Evolutionary conservation across 805 yeast species (phyloP), one percentile per base, ranked within the genome.

Genomic region (Spathaspora passalidarum): DNA sequence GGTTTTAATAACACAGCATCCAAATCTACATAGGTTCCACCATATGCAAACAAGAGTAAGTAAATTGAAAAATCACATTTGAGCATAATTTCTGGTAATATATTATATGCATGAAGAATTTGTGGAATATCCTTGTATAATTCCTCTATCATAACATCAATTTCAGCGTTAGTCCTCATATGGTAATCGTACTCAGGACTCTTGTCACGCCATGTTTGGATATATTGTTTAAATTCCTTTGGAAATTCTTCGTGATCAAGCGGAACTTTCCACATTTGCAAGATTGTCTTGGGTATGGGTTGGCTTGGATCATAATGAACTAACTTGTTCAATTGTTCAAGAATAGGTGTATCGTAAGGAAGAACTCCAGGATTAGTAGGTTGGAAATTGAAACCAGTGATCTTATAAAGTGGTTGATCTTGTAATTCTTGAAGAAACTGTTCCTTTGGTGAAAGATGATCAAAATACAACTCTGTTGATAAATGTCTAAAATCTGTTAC

Each of bases 31-130:
- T 92, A 92, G 1, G 88, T 82, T 0, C 99, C 99, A 9, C 99
- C 99, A 42, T 94, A 73, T 6, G 97, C 97, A 60, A 77, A 85
- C 18, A 92, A 68, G 16, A 92, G 81, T 56, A 92, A 71, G 64
- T 92, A 92, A 49, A 98, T 73, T 73, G 94, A 88, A 60, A 92
- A 92, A 65, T 92, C 99, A 0, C 97, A 97, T 61, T 86, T 86
- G 48, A 94, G 67, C 46, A 92, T 91, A 29, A 77, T 76, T 56
- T 80, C 81, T 1, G 98, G 98, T 78, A 92, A 68, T 22, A 79
- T 52, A 16, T 78, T 67, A 68, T 85, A 94, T 0, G 97, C 96
- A 49, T 75, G 73, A 1, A 81, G 69, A 3, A 92, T 88, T 35
- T 80, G 80, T 0, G 97, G 97, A 0, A 86, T 78, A n/a, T 80